Percentiles rank a stretch among this genome's conserved stretches.
Evolutionary conservation across 768 basidiomycete genomes (phyloP).

Genomic region (Peribolospora baueri): DNA sequence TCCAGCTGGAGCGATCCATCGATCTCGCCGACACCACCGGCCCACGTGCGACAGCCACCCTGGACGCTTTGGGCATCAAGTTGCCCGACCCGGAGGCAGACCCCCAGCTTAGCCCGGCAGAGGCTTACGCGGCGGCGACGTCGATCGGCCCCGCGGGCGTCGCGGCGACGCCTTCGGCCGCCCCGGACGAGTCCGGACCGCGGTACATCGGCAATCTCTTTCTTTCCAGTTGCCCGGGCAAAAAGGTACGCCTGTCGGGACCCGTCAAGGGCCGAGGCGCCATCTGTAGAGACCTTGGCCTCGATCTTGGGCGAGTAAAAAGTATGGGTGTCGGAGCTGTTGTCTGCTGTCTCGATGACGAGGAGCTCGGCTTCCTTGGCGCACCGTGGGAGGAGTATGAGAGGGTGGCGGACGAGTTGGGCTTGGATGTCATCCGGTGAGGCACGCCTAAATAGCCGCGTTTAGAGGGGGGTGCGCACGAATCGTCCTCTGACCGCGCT

Average conservation of each 20-base stretch:
- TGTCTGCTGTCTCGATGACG: constrained; percentile 33
- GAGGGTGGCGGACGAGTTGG: constrained; percentile 32
- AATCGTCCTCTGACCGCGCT: not conserved
- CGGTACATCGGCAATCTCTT: constrained; percentile 54
- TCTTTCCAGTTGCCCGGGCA: constrained; percentile 79
- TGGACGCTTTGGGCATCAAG: too few species aligned
- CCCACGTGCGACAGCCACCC: too few species aligned
- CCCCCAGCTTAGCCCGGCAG: too few species aligned
- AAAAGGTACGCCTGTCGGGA: constrained; percentile 36
- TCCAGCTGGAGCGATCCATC: too few species aligned
- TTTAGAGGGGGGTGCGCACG: too few species aligned
- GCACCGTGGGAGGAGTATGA: constrained; percentile 60
- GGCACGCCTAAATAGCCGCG: constrained; percentile 6
- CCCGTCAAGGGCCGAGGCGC: constrained; percentile 35
- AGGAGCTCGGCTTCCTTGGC: constrained; percentile 62
- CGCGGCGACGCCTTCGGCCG: too few species aligned
- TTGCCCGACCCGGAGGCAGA: too few species aligned
- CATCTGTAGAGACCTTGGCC: constrained; percentile 56
- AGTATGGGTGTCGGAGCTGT: constrained; percentile 49
- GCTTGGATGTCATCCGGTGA: constrained; percentile 58
- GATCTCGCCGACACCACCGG: too few species aligned
- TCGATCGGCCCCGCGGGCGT: too few species aligned
- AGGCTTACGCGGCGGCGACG: too few species aligned
- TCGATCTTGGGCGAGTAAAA: constrained; percentile 51
- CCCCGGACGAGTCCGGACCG: not conserved